Conservation (phyloP, 192 early-diverging fungal genomes). For the Coemansia sp. region DNA sequence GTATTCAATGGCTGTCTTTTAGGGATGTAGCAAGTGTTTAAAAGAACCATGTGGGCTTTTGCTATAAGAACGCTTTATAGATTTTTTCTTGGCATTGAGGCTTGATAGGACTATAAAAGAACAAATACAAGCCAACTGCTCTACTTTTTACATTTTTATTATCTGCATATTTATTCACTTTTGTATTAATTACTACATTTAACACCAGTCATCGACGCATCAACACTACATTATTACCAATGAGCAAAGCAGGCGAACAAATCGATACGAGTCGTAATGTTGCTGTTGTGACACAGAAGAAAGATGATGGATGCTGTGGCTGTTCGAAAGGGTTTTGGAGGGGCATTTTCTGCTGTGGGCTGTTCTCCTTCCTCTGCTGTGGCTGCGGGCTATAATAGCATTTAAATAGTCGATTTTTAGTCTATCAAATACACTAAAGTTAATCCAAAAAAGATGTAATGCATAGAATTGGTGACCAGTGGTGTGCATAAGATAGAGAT, state of each 20-base stretch:
- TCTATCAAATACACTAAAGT: not conserved
- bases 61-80: too few relatives aligned
- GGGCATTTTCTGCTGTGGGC: not conserved
- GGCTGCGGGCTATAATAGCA: not conserved
- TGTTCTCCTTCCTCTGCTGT: not conserved
- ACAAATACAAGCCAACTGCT: not conserved
- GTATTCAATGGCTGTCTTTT: too few relatives aligned
- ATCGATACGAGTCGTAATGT: too few relatives aligned
- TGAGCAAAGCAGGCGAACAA: not conserved
- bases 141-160: not conserved
- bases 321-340: not conserved
- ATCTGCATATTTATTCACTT: not conserved
- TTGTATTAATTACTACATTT: not conserved
- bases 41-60: too few relatives aligned
- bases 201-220: not conserved
- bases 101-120: not conserved
- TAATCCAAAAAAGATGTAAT: too few relatives aligned
- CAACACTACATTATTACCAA: not conserved
- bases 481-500: too few relatives aligned
- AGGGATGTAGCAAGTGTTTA: too few relatives aligned
- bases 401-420: not conserved
- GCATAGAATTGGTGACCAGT: too few relatives aligned
- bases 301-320: not conserved
- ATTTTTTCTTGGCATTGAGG: not conserved
- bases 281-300: not conserved